phyloP scores from a whole-genome alignment of 768 basidiomycete genomes.

The Lentinula aciculospora region DNA sequence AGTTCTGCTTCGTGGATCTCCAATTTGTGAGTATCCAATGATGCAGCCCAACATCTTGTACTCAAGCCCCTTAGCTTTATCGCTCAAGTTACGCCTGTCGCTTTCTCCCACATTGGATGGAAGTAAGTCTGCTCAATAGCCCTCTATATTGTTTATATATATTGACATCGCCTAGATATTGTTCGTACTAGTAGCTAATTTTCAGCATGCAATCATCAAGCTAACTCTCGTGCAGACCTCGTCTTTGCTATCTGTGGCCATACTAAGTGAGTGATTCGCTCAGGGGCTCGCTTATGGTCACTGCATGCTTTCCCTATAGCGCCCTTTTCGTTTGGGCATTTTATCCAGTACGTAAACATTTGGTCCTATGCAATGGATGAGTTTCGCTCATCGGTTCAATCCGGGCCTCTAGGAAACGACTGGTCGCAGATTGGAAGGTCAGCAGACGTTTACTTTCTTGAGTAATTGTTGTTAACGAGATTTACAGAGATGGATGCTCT shows the following conservation, averaged over 20 bases:
- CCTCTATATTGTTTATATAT: not conserved
- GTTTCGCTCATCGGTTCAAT: not conserved
- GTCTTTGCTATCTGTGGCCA: constrained; percentile 42
- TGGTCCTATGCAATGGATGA: not conserved
- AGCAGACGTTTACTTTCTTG: not conserved
- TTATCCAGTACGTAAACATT: constrained; percentile 25
- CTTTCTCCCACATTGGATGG: constrained; percentile 35
- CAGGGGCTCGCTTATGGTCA: not conserved
- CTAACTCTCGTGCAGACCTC: constrained; percentile 21
- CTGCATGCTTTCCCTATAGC: constrained; percentile 10
- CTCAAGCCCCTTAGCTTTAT: constrained; percentile 27
- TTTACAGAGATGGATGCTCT: constrained; percentile 35
- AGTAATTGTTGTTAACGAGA: not conserved
- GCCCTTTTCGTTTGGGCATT: constrained; percentile 39
- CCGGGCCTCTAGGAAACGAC: constrained; percentile 29
- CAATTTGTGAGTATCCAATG: constrained; percentile 26
- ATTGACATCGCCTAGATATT: constrained; percentile 18
- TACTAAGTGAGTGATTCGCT: constrained; percentile 26
- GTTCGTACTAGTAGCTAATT: constrained; percentile 12
- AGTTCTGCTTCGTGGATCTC: constrained; percentile 40
- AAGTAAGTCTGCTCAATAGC: constrained; percentile 21
- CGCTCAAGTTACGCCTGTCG: constrained; percentile 37
- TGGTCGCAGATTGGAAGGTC: constrained; percentile 31
- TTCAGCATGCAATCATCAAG: not conserved
- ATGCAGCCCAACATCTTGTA: not conserved